Percentiles rank a stretch among this genome's conserved stretches.
Evolutionary conservation across 495 filamentous ascomycete genomes (phyloP).

Genomic region (Bathelium albidoporum): DNA sequence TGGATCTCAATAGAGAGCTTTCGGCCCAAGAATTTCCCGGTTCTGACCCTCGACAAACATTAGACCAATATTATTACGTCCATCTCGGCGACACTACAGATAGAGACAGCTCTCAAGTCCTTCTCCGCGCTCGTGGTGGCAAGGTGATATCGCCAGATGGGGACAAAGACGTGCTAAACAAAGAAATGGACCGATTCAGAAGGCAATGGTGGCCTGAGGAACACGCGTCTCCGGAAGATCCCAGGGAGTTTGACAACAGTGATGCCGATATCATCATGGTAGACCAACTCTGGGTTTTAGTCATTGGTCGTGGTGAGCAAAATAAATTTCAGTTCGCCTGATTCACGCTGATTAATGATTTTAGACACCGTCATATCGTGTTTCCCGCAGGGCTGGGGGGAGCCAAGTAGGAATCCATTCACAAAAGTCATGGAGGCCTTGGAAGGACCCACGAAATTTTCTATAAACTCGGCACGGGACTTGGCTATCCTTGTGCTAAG

Average conservation of each 20-base stretch:
- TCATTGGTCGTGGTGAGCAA: neutral
- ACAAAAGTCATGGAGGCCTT: neutral
- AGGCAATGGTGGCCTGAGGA: neutral
- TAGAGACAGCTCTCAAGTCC: neutral
- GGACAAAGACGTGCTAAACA: neutral
- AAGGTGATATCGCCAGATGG: neutral
- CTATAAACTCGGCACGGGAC: neutral
- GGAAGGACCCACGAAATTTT: neutral
- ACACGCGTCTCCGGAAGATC: too few species aligned
- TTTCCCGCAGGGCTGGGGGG: neutral
- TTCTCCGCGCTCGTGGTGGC: neutral
- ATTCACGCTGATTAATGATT: neutral
- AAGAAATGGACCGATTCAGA: neutral
- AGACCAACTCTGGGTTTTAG: neutral
- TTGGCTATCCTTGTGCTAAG: neutral
- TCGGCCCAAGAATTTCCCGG: neutral
- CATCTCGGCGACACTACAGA: neutral
- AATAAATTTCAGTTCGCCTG: neutral
- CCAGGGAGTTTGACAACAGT: neutral
- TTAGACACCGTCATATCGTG: neutral
- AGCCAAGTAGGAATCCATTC: neutral
- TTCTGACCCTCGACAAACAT: neutral
- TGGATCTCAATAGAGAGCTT: neutral
- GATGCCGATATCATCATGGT: conserved; percentile 2
- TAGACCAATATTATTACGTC: neutral